Evolutionary conservation across 768 basidiomycete species (phyloP).

Genomic region (Lentinula lateritia): DNA sequence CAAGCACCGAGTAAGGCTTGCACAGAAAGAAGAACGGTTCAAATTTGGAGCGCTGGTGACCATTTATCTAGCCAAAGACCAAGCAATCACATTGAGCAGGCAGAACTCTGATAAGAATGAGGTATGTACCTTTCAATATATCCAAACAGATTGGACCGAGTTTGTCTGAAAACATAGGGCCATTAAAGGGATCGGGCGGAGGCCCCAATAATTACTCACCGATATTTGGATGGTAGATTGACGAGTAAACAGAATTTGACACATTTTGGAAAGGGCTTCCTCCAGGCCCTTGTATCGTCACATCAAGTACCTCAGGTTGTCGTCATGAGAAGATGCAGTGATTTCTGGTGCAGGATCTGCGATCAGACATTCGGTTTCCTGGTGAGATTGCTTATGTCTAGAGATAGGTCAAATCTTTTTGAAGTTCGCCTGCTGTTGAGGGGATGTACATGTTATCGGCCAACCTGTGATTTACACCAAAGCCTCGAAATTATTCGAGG

Average conservation of each 20-base stretch:
- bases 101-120: not conserved
- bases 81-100: not conserved
- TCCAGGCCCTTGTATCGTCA: slow-evolving; percentile 91
- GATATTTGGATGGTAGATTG: slow-evolving; percentile 99
- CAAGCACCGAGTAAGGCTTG: slow-evolving; percentile 88
- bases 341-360: slow-evolving; percentile 98
- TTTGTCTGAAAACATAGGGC: slow-evolving; percentile 59
- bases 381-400: slow-evolving; percentile 7
- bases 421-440: not conserved
- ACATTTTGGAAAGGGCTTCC: slow-evolving; percentile 87
- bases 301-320: slow-evolving; percentile 99
- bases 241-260: too few relatives aligned
- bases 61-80: slow-evolving; percentile 75
- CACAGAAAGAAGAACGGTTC: slow-evolving; percentile 93
- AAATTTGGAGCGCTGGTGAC: slow-evolving; percentile 99
- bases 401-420: not conserved
- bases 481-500: not conserved
- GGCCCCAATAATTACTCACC: slow-evolving; percentile 46
- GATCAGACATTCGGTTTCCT: slow-evolving; percentile 98
- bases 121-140: slow-evolving; percentile 81
- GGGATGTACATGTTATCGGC: not conserved
- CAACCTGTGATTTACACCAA: not conserved
- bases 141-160: slow-evolving; percentile 97
- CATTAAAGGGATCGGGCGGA: not conserved
- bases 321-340: slow-evolving; percentile 90